A percentile compares a stretch with the other conserved stretches of the same genome.
phyloP scores from a whole-genome alignment of 108 stramenopile species.

The Craspedostauros australis region DNA sequence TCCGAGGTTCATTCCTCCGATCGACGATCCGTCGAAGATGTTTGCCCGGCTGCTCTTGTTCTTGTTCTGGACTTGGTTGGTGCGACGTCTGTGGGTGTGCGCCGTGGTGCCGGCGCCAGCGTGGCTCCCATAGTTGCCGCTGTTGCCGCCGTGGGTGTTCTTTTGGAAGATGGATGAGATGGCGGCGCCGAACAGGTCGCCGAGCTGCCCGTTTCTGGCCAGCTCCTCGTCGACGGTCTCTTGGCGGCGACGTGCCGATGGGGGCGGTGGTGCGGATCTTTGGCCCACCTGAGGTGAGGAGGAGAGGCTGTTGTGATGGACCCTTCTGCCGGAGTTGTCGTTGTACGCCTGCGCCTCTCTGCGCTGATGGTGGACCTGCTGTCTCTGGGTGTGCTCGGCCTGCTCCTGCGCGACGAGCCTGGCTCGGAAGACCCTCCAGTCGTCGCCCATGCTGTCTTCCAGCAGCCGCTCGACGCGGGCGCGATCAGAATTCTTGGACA shows the following conservation, averaged over 20 bases:
- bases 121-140: too few species aligned
- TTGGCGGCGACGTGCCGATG: not conserved
- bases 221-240: conserved; percentile 26
- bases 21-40: conserved; percentile 58
- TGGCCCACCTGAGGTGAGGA: not conserved
- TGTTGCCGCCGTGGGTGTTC: conserved; percentile 5
- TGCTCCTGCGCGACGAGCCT: conserved; percentile 71
- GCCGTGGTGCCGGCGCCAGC: too few species aligned
- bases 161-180: conserved; percentile 64
- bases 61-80: conserved; percentile 4
- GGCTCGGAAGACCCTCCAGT: conserved; percentile 84
- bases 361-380: too few species aligned
- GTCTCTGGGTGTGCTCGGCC: conserved; percentile 16
- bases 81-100: too few species aligned
- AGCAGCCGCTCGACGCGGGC: conserved; percentile 69
- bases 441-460: conserved; percentile 77
- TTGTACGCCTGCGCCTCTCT: conserved; percentile 5
- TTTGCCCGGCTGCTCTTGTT: conserved; percentile 4
- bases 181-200: conserved; percentile 63
- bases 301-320: conserved; percentile 3
- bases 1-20: conserved; percentile 42
- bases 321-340: not conserved
- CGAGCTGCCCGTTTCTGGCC: conserved; percentile 44
- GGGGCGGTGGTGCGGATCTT: not conserved
- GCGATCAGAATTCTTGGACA: conserved; percentile 63